Percentiles rank a stretch among this genome's conserved stretches.
These are phyloP conservation scores for Sarocladiaceae sp. DNA, from an alignment of 2,329 filamentous ascomycete genomes.

Conservation along the genomic window DNA sequence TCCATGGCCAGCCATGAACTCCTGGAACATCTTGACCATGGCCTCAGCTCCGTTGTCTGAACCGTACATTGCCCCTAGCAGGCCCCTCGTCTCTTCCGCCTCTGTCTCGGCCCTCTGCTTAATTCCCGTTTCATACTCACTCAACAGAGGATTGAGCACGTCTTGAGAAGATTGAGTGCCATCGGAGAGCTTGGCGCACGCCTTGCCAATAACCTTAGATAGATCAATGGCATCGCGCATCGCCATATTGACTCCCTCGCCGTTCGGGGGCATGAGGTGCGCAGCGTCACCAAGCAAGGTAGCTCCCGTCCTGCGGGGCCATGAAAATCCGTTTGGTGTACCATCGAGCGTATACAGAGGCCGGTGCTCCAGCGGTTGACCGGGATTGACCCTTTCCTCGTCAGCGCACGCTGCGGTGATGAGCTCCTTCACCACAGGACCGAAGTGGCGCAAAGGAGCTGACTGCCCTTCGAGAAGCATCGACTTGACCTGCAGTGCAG, in stretches of 20 bases:
- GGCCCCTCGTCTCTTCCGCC: background rate
- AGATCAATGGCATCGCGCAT: constrained; percentile 47
- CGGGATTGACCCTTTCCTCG: constrained; percentile 14
- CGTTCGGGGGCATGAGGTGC: constrained; percentile 46
- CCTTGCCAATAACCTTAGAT: constrained; percentile 23
- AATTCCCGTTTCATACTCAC: background rate
- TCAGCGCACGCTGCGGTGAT: constrained; percentile 23
- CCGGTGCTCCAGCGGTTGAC: constrained; percentile 17
- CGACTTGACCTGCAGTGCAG: constrained; percentile 14
- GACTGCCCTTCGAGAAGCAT: constrained; percentile 18
- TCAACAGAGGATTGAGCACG: background rate
- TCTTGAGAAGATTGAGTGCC: background rate
- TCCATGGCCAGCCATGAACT: background rate
- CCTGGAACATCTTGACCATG: constrained; percentile 1
- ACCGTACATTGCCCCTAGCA: background rate
- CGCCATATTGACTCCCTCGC: constrained; percentile 50
- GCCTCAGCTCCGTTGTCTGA: background rate
- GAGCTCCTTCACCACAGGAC: constrained; percentile 20
- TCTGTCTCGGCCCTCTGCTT: background rate
- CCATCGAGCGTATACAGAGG: constrained; percentile 31
- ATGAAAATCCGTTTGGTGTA: constrained; percentile 33
- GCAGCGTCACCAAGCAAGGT: constrained; percentile 53
- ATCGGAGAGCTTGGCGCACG: background rate
- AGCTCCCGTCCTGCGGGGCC: constrained; percentile 35
- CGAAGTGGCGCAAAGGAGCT: constrained; percentile 22